Evolutionary conservation across 176 grass and related monocot genomes (phyloP), one percentile per base, ranked within the genome.

Genomic region (Poa annua): DNA sequence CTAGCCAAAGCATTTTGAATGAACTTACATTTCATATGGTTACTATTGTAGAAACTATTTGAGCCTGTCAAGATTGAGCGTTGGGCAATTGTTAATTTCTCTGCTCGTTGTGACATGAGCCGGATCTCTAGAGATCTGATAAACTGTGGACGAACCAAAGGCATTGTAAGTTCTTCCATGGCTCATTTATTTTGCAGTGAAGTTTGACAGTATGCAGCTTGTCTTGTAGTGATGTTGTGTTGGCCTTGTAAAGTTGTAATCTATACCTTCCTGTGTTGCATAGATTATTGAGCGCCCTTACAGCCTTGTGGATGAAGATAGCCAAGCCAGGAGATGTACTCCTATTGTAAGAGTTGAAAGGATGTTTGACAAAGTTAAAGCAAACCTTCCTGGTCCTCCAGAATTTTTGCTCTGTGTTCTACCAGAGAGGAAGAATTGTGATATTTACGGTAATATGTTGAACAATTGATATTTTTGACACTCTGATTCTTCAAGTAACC

Each of bases 51-150:
- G 95, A 98, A 71, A 72, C 78, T 98, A 32, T 88, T 79, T 26
- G 71, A 79, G 17, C 92, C 95, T 11, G 81, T 91, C 55, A 89
- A 60, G 75, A 97, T 97, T 81, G 86, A 91, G 45, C 66, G 62
- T 5, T 97, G 95, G 95, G 92, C 92, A 38, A 92, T 97, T 81
- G 92, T 92, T 57, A 97, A 97, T 88, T 97, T 97, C 79, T 97
- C 95, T 56, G 84, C 95, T 79, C 90, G 88, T 36, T 89, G 92
- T 91, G 92, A 98, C 81, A 91, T 94, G 86, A 92, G 90, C 84
- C 71, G 86, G 74, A 85, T 98, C 19, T 94, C 92, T 89, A 86
- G 90, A 81, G 90, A 98, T 8, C 75, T 98, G 63, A 89, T 94
- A 86, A 94, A 88, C 76, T 98, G 86, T 81, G 95, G 90, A 80